Conservation (phyloP, 2,329 filamentous ascomycete genomes). For the Zasmidium citrigriseum region DNA sequence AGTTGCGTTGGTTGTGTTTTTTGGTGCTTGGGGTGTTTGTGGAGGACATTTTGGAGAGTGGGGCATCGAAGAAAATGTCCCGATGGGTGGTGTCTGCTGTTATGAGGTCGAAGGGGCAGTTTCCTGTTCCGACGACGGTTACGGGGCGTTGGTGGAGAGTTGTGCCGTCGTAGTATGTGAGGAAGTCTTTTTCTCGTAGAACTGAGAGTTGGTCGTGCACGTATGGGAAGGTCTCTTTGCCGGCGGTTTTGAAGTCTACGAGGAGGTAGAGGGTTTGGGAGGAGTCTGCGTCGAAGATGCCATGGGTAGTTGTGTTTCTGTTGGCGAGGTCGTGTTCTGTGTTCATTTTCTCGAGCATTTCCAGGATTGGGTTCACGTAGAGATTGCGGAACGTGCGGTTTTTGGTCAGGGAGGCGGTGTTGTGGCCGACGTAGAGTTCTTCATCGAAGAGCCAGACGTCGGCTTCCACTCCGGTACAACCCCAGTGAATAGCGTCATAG, state of each 20-base stretch:
- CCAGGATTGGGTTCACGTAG: conserved; percentile 65
- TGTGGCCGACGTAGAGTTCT: conserved; percentile 66
- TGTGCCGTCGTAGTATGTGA: conserved; percentile 52
- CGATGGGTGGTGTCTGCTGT: conserved; percentile 54
- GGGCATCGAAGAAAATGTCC: conserved; percentile 63
- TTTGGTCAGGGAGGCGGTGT: conserved; percentile 53
- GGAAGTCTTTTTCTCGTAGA: conserved; percentile 58
- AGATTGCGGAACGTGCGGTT: conserved; percentile 62
- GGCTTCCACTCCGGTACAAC: conserved; percentile 66
- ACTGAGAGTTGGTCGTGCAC: conserved; percentile 60
- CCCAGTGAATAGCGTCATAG: conserved; percentile 59
- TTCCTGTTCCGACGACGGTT: conserved; percentile 70
- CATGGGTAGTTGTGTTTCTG: conserved; percentile 42
- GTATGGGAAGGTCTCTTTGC: conserved; percentile 53
- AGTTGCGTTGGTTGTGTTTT: not conserved
- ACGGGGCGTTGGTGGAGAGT: conserved; percentile 57
- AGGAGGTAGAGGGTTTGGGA: conserved; percentile 58
- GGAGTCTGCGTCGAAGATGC: conserved; percentile 52
- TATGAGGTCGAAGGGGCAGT: conserved; percentile 60
- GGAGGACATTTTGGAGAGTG: conserved; percentile 47
- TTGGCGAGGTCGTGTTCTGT: conserved; percentile 50
- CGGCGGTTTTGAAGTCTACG: conserved; percentile 68
- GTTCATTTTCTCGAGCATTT: conserved; percentile 59
- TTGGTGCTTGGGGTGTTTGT: not conserved
- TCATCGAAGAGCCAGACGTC: conserved; percentile 65